A percentile compares a stretch with the other conserved stretches of the same genome.
Conservation (phyloP, 169 alveolate genomes). For the Cryptosporidium parvum region DNA sequence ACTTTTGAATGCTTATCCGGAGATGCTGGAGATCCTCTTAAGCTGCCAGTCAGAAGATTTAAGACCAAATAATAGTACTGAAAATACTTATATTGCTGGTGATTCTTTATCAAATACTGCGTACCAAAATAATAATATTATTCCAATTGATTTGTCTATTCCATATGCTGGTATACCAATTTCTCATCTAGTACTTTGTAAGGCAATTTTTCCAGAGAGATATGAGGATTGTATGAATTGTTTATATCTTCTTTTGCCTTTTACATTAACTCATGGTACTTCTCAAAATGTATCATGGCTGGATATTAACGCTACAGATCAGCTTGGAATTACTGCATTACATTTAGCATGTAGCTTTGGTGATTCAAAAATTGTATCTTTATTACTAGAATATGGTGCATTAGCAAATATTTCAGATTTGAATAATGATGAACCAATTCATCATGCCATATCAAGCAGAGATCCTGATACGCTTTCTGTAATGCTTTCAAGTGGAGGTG, state of each 20-base stretch:
- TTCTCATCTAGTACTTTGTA: conserved; percentile 54
- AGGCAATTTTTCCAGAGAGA: conserved; percentile 57
- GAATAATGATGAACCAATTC: conserved; percentile 42
- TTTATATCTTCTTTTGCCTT: conserved; percentile 35
- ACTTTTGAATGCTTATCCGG: conserved; percentile 66
- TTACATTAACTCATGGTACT: conserved; percentile 11
- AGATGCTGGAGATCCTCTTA: conserved; percentile 52
- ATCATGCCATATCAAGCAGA: conserved; percentile 69
- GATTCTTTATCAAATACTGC: background rate
- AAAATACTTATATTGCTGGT: background rate
- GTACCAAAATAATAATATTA: background rate
- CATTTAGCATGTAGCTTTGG: conserved; percentile 72
- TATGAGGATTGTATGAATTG: conserved; percentile 58
- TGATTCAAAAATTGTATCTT: conserved; percentile 52
- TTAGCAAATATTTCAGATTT: conserved; percentile 45
- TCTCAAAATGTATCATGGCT: conserved; percentile 37
- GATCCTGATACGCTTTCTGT: conserved; percentile 62
- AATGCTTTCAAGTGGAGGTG: conserved; percentile 51
- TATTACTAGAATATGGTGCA: conserved; percentile 66
- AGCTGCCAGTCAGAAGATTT: conserved; percentile 47
- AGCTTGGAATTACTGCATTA: conserved; percentile 56
- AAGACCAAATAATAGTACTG: background rate
- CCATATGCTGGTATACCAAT: conserved; percentile 57
- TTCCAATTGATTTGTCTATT: conserved; percentile 49
- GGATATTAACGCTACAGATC: conserved; percentile 64